Conservation (phyloP, 192 early-diverging fungal genomes). For the Rhizophagus prolifer region DNA sequence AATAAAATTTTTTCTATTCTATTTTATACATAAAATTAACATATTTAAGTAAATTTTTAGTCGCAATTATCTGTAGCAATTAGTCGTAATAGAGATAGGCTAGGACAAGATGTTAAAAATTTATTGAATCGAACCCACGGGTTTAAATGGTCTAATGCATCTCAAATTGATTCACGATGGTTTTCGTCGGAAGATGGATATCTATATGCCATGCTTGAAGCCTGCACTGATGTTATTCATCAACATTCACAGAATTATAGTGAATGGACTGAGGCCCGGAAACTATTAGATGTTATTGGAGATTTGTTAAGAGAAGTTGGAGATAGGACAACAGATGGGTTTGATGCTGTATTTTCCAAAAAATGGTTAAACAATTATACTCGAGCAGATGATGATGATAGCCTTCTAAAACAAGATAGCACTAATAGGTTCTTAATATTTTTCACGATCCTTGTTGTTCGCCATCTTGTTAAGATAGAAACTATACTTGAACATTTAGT, state of each 20-base stretch:
- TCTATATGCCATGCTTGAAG: constrained; percentile 9
- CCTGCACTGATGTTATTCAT: neutral
- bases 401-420: neutral
- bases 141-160: neutral
- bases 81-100: neutral
- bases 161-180: neutral
- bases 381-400: constrained; percentile 14
- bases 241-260: neutral
- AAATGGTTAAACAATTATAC: constrained; percentile 1
- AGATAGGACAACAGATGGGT: constrained; percentile 19
- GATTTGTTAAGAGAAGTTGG: constrained; percentile 25
- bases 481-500: constrained; percentile 27
- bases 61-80: neutral
- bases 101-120: neutral
- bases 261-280: neutral
- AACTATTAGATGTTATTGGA: constrained; percentile 15
- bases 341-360: constrained; percentile 13
- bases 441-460: constrained; percentile 31
- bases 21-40: neutral
- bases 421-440: constrained; percentile 35
- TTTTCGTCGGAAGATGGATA: neutral
- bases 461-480: constrained; percentile 29
- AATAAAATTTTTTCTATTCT: neutral
- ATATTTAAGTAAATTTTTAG: neutral
- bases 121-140: neutral